Conservation (phyloP, 2,329 filamentous ascomycete genomes). For the Diaporthe sp. region DNA sequence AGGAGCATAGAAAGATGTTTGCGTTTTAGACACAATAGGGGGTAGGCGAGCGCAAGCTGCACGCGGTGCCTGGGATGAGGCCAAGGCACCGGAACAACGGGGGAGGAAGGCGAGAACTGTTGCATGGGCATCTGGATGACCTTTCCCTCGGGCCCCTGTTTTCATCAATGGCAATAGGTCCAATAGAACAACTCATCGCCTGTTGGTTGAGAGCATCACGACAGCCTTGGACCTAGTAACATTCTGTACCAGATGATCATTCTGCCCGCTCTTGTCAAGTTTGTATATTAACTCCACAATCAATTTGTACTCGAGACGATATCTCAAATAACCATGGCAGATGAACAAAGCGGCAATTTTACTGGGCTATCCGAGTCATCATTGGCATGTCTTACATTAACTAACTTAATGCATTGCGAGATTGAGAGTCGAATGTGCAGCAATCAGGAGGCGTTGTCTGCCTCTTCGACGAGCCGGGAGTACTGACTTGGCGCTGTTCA, state of each 20-base stretch:
- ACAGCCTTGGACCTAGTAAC: not conserved
- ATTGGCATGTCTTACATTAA: no score
- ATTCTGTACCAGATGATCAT: not conserved
- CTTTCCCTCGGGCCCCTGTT: not conserved
- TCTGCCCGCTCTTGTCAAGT: no score
- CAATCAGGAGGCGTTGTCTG: not conserved
- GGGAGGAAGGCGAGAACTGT: not conserved
- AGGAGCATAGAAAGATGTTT: not conserved
- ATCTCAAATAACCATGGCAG: no score
- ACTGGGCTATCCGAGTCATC: no score
- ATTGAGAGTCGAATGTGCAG: not conserved
- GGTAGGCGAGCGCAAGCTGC: not conserved
- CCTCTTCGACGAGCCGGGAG: not conserved
- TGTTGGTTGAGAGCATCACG: not conserved
- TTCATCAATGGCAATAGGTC: not conserved
- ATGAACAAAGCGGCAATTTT: not conserved
- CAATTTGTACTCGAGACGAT: no score
- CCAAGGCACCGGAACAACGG: no score
- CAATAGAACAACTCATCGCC: not conserved
- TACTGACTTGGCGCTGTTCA: not conserved
- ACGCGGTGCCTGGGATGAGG: not conserved
- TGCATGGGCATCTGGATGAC: not conserved
- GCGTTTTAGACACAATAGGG: not conserved
- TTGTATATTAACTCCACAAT: no score
- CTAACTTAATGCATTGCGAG: not conserved